phyloP scores from a whole-genome alignment of 2,329 filamentous ascomycete genomes.

The Aureobasidium sp. region DNA sequence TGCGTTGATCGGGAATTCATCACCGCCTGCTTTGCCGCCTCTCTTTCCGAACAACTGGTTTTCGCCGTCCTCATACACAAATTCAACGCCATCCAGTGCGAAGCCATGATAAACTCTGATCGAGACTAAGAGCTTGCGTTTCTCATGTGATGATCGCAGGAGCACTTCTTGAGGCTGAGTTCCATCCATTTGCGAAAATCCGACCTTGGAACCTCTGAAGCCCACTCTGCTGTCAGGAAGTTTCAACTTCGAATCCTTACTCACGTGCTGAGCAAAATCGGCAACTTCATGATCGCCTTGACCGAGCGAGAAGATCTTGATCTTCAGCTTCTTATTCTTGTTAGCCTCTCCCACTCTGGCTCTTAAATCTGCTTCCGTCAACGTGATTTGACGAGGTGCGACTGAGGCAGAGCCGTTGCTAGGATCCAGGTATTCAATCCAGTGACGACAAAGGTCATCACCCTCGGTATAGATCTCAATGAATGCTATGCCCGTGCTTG shows the following conservation, averaged over 20 bases:
- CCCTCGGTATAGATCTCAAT: slow-evolving; percentile 74
- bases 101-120: slow-evolving; percentile 71
- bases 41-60: slow-evolving; percentile 80
- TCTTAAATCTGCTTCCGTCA: slow-evolving; percentile 70
- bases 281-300: slow-evolving; percentile 67
- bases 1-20: slow-evolving; percentile 74
- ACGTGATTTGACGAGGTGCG: slow-evolving; percentile 62
- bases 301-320: slow-evolving; percentile 70
- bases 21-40: slow-evolving; percentile 61
- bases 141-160: slow-evolving; percentile 59
- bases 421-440: slow-evolving; percentile 70
- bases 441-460: slow-evolving; percentile 72
- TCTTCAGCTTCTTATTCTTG: slow-evolving; percentile 59
- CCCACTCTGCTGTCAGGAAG: slow-evolving; percentile 67
- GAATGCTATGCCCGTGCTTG: slow-evolving; percentile 74
- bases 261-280: slow-evolving; percentile 63
- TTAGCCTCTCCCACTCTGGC: slow-evolving; percentile 64
- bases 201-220: slow-evolving; percentile 69
- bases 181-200: slow-evolving; percentile 63
- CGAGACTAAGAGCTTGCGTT: slow-evolving; percentile 65
- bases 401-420: slow-evolving; percentile 46
- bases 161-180: slow-evolving; percentile 65
- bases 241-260: slow-evolving; percentile 66
- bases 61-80: slow-evolving; percentile 81
- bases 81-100: slow-evolving; percentile 80